Percentiles rank a stretch among this genome's conserved stretches.
phyloP scores from a whole-genome alignment of 1,284 basidiomycete genomes.

The Ceratobasidium sp. region DNA sequence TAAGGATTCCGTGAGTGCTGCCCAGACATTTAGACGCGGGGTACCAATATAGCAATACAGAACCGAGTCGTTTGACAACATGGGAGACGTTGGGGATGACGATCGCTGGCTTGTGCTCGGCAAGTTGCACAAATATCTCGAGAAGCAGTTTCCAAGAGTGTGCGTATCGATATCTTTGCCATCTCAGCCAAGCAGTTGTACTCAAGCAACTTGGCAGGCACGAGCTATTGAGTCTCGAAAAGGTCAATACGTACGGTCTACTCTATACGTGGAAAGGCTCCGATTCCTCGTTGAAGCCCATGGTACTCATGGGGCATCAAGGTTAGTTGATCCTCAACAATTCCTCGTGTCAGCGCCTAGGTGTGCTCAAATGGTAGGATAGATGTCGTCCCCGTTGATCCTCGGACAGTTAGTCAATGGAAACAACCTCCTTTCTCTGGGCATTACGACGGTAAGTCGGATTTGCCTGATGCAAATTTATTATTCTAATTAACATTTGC shows the following conservation, averaged over 20 bases:
- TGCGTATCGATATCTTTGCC: constrained; percentile 38
- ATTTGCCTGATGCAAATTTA: constrained; percentile 15
- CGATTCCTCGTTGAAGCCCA: constrained; percentile 62
- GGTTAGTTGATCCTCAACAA: constrained; percentile 50
- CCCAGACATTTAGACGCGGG: background rate
- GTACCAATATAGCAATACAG: constrained; percentile 3
- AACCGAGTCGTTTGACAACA: constrained; percentile 52
- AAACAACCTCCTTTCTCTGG: constrained; percentile 69
- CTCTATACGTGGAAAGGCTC: constrained; percentile 69
- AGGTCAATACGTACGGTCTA: constrained; percentile 69
- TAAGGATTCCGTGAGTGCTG: constrained; percentile 52
- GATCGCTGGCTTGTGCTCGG: constrained; percentile 50
- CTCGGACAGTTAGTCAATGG: constrained; percentile 61
- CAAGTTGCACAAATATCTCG: constrained; percentile 50
- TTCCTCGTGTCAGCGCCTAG: constrained; percentile 27
- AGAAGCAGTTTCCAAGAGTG: constrained; percentile 49
- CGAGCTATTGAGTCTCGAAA: constrained; percentile 57
- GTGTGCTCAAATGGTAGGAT: constrained; percentile 14
- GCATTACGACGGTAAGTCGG: constrained; percentile 60
- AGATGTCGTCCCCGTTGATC: constrained; percentile 67
- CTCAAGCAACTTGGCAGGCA: constrained; percentile 52
- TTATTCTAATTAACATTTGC: constrained; percentile 27
- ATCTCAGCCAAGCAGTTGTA: background rate
- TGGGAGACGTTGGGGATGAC: constrained; percentile 51
- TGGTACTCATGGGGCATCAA: constrained; percentile 71